A percentile compares a stretch with the other conserved stretches of the same genome.
Conservation (phyloP, 345 rosid genomes). For the Populus simonii region DNA sequence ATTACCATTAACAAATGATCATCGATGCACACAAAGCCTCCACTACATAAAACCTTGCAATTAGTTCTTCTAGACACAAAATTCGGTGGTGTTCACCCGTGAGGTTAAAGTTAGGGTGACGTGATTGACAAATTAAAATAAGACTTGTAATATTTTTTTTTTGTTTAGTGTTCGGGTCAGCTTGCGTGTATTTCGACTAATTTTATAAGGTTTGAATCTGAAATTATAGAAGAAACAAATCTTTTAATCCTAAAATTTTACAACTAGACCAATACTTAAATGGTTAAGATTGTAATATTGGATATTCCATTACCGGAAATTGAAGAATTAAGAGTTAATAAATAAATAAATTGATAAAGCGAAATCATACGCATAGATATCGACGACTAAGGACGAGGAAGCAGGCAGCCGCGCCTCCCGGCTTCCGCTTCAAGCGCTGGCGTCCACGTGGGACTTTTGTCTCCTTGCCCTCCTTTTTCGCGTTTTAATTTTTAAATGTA, state of each 20-base stretch:
- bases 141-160: background rate
- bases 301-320: background rate
- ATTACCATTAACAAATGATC: background rate
- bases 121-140: background rate
- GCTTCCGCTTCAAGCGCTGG: slow-evolving; percentile 25
- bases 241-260: too few species aligned
- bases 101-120: background rate
- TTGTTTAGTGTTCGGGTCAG: too few species aligned
- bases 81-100: background rate
- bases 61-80: too few species aligned
- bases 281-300: background rate
- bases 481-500: background rate
- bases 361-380: slow-evolving; percentile 7
- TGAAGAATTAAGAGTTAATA: background rate
- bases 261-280: too few species aligned
- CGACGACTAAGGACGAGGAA: slow-evolving; percentile 26
- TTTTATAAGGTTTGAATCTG: too few species aligned
- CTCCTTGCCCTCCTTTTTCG: slow-evolving; percentile 13
- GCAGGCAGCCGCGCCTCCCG: slow-evolving; percentile 52
- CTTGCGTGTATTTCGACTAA: too few species aligned
- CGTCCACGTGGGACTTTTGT: slow-evolving; percentile 39
- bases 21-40: background rate
- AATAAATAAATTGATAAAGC: background rate
- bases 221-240: too few species aligned
- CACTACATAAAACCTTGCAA: background rate